phyloP scores from a whole-genome alignment of 169 alveolate genomes.

The Plasmodium adleri region DNA sequence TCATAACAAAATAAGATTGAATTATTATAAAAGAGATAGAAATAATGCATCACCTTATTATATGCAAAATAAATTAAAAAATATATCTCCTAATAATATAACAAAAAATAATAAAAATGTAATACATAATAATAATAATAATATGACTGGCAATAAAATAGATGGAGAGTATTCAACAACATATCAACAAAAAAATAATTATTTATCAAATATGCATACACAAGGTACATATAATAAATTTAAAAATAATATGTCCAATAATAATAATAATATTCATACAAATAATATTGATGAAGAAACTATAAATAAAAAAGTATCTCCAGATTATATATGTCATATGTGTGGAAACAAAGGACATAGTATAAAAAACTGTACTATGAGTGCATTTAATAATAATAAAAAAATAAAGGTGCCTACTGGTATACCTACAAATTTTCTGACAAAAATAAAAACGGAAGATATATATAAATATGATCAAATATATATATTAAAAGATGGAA shows the following conservation, averaged over 20 bases:
- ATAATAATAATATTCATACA: neutral
- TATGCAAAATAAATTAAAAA: slow-evolving; percentile 27
- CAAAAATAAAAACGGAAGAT: slow-evolving; percentile 85
- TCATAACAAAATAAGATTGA: slow-evolving; percentile 8
- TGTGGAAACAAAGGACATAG: slow-evolving; percentile 91
- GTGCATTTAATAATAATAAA: slow-evolving; percentile 86
- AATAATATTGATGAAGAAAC: slow-evolving; percentile 6
- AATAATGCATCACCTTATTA: neutral
- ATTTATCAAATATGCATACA: neutral
- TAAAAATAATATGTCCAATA: slow-evolving; percentile 1
- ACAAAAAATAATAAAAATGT: slow-evolving; percentile 1
- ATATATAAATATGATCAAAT: slow-evolving; percentile 87
- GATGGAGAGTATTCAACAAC: neutral
- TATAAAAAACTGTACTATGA: slow-evolving; percentile 85
- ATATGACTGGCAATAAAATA: neutral
- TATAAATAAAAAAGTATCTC: slow-evolving; percentile 12
- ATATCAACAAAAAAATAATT: slow-evolving; percentile 4
- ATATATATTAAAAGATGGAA: slow-evolving; percentile 86
- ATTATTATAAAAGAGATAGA: slow-evolving; percentile 55
- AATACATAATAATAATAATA: neutral
- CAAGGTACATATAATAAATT: slow-evolving; percentile 13
- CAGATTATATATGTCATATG: slow-evolving; percentile 89
- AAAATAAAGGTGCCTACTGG: slow-evolving; percentile 91
- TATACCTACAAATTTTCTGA: slow-evolving; percentile 87
- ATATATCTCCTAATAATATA: neutral